Evolutionary conservation across 257 asterid species (phyloP).

Genomic region (Jasminum sambac): DNA sequence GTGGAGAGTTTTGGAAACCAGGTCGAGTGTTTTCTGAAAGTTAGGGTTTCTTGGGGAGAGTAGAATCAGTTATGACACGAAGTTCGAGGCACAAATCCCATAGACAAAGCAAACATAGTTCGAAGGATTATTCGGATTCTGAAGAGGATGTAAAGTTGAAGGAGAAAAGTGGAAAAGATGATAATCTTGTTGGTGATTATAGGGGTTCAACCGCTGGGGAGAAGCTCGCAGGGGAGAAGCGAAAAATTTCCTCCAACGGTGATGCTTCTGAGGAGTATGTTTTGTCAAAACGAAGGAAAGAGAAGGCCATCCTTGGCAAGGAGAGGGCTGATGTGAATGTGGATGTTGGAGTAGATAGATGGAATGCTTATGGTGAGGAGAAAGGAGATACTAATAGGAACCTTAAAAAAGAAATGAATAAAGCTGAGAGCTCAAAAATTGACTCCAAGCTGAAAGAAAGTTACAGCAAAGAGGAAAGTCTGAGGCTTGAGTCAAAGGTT

Average conservation of each 20-base stretch:
- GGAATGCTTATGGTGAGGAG: constrained; percentile 75
- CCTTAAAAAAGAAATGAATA: constrained; percentile 45
- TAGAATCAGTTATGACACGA: constrained; percentile 61
- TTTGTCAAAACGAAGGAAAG: constrained; percentile 79
- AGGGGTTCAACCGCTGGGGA: constrained; percentile 80
- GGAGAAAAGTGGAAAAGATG: constrained; percentile 59
- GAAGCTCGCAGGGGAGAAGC: constrained; percentile 92
- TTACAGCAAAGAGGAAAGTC: constrained; percentile 49
- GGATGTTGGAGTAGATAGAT: constrained; percentile 59
- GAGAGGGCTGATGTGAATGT: neutral
- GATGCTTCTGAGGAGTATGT: constrained; percentile 68
- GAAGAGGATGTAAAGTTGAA: constrained; percentile 75
- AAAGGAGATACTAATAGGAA: constrained; percentile 46
- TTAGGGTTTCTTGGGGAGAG: neutral
- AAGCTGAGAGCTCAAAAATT: constrained; percentile 47
- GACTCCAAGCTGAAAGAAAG: constrained; percentile 60
- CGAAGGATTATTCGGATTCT: constrained; percentile 83
- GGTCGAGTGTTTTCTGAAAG: neutral
- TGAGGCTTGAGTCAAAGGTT: constrained; percentile 53
- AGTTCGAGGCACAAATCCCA: constrained; percentile 93
- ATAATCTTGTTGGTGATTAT: constrained; percentile 42
- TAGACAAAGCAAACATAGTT: constrained; percentile 84
- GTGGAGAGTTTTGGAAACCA: neutral
- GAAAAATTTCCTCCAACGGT: constrained; percentile 69
- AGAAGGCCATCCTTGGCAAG: constrained; percentile 41